Evolutionary conservation across 2,329 filamentous ascomycete genomes (phyloP).

Genomic region (Alternaria conjuncta): DNA sequence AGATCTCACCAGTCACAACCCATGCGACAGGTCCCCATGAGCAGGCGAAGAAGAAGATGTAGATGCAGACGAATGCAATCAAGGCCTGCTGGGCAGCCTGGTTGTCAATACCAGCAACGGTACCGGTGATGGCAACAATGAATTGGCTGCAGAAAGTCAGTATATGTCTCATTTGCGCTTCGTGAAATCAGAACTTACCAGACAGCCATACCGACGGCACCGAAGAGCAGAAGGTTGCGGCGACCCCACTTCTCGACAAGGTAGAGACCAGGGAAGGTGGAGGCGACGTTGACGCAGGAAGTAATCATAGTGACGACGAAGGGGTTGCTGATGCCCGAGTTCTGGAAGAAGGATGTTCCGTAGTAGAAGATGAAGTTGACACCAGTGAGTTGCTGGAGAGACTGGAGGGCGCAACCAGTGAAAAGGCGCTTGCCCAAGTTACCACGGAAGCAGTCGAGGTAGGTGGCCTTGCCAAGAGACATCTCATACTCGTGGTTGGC

Average conservation of each 20-base stretch:
- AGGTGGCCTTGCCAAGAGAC: slow-evolving; percentile 58
- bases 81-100: slow-evolving; percentile 48
- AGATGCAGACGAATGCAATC: slow-evolving; percentile 64
- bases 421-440: slow-evolving; percentile 66
- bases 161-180: neutral
- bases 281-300: slow-evolving; percentile 77
- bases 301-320: slow-evolving; percentile 77
- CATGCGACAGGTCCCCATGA: slow-evolving; percentile 80
- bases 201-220: slow-evolving; percentile 72
- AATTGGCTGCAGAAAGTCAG: slow-evolving; percentile 34
- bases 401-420: slow-evolving; percentile 77
- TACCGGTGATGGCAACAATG: slow-evolving; percentile 51
- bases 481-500: slow-evolving; percentile 80
- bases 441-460: slow-evolving; percentile 55
- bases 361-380: slow-evolving; percentile 56
- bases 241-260: slow-evolving; percentile 83
- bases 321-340: slow-evolving; percentile 54
- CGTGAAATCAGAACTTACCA: slow-evolving; percentile 14
- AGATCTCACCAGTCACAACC: slow-evolving; percentile 58
- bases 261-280: slow-evolving; percentile 75
- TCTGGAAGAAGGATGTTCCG: slow-evolving; percentile 50
- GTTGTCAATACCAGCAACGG: slow-evolving; percentile 46
- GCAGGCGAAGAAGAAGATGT: slow-evolving; percentile 81
- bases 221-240: slow-evolving; percentile 74
- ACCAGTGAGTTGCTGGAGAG: slow-evolving; percentile 75